Evolutionary conservation across 2,329 filamentous ascomycete genomes (phyloP).

Genomic region (Alternaria metachromatica): DNA sequence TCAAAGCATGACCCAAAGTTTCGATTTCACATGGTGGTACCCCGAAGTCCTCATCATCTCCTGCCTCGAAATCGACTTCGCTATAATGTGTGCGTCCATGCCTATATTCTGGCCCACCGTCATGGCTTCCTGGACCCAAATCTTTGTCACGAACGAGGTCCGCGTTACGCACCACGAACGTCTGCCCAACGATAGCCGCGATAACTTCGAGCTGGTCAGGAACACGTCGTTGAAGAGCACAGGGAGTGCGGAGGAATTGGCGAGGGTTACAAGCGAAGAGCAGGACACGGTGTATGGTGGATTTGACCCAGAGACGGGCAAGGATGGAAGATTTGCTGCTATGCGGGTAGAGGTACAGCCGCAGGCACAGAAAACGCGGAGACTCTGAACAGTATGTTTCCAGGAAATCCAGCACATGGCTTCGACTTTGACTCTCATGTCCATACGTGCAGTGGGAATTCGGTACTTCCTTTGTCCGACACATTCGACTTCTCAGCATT

Average conservation of each 20-base stretch:
- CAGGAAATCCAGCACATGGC: background rate
- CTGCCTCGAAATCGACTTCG: slow-evolving; percentile 44
- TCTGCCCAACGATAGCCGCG: slow-evolving; percentile 7
- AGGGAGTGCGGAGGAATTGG: slow-evolving; percentile 30
- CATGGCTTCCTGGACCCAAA: slow-evolving; percentile 34
- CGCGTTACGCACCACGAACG: slow-evolving; percentile 35
- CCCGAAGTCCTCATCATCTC: slow-evolving; percentile 38
- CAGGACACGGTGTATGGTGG: slow-evolving; percentile 14
- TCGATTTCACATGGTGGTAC: slow-evolving; percentile 45
- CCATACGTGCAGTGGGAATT: background rate
- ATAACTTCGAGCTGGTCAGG: slow-evolving; percentile 29
- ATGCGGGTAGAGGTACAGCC: slow-evolving; percentile 15
- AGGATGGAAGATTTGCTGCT: background rate
- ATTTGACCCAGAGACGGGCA: slow-evolving; percentile 16
- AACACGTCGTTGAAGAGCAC: slow-evolving; percentile 27
- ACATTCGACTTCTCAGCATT: background rate
- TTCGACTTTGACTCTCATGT: background rate
- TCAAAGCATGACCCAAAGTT: slow-evolving; percentile 9
- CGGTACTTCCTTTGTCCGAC: background rate
- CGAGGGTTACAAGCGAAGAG: slow-evolving; percentile 14
- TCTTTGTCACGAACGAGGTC: slow-evolving; percentile 46
- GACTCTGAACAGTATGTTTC: background rate
- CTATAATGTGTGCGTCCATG: slow-evolving; percentile 46
- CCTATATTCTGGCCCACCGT: slow-evolving; percentile 48
- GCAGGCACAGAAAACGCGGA: background rate